phyloP scores from a whole-genome alignment of 768 basidiomycete species.

The Pholiota molesta region DNA sequence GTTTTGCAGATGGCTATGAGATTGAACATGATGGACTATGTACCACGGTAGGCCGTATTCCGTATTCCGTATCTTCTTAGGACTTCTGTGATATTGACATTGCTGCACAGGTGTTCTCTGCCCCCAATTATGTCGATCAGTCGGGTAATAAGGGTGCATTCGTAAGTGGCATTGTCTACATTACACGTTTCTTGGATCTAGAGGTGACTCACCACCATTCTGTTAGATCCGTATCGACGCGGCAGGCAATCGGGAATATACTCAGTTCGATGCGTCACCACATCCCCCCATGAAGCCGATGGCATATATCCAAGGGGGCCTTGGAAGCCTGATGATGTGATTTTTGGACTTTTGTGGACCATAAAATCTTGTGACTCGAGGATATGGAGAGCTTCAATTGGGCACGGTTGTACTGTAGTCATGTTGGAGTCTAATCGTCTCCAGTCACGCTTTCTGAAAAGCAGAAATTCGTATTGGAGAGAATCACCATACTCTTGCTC shows the following conservation, averaged over 20 bases:
- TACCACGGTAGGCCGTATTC: constrained; percentile 66
- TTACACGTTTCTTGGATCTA: neutral
- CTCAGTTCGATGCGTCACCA: constrained; percentile 82
- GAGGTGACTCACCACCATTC: constrained; percentile 7
- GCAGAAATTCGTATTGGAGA: neutral
- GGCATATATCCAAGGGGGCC: constrained; percentile 78
- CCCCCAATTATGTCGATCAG: constrained; percentile 95
- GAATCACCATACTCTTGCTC: neutral
- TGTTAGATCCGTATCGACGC: constrained; percentile 83
- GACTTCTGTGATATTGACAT: constrained; percentile 8
- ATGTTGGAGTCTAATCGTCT: neutral
- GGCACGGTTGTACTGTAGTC: neutral
- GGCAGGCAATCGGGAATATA: constrained; percentile 70
- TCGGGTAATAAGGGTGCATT: constrained; percentile 92
- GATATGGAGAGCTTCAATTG: neutral
- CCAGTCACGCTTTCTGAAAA: neutral
- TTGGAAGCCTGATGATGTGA: constrained; percentile 72
- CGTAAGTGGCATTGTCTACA: constrained; percentile 46
- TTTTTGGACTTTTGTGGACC: neutral
- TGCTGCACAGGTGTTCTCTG: constrained; percentile 75
- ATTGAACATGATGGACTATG: constrained; percentile 94
- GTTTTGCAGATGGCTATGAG: constrained; percentile 78
- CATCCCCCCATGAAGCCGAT: constrained; percentile 94
- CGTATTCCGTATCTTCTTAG: neutral
- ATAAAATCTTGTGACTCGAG: neutral